These are phyloP conservation scores for Exophiala bonariae DNA, from an alignment of 2,329 filamentous ascomycete species.

Conservation along the genomic window DNA sequence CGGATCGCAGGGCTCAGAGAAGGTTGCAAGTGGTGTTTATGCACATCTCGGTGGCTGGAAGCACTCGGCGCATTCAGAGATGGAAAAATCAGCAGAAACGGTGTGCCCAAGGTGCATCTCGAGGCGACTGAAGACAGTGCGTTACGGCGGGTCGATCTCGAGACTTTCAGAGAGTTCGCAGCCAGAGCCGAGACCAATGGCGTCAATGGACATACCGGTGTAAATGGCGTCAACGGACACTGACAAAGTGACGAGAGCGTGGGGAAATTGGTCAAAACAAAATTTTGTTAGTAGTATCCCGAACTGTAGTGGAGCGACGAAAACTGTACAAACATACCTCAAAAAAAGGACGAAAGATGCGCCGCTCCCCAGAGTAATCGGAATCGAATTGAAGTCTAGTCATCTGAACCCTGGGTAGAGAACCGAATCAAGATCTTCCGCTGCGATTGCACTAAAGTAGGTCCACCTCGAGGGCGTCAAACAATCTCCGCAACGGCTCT, in stretches of 20 bases:
- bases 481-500: constrained; percentile 94
- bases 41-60: constrained; percentile 61
- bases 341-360: constrained; percentile 58
- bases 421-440: constrained; percentile 56
- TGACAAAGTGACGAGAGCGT: not conserved
- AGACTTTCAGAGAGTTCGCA: constrained; percentile 36
- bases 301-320: constrained; percentile 3
- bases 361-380: constrained; percentile 84
- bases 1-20: constrained; percentile 55
- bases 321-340: constrained; percentile 15
- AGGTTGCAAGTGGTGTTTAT: constrained; percentile 66
- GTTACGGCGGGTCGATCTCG: constrained; percentile 36
- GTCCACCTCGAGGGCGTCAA: constrained; percentile 44
- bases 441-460: constrained; percentile 96
- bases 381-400: constrained; percentile 77
- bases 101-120: constrained; percentile 33
- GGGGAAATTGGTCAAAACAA: not conserved
- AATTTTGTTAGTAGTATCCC: constrained; percentile 21
- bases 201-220: constrained; percentile 18
- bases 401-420: constrained; percentile 31
- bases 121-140: constrained; percentile 40
- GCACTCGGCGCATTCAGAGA: constrained; percentile 56
- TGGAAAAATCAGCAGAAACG: constrained; percentile 34
- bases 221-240: constrained; percentile 18
- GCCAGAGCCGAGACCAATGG: constrained; percentile 29